phyloP scores from a whole-genome alignment of 345 rosid species.

The Chamaenerion angustifolium region DNA sequence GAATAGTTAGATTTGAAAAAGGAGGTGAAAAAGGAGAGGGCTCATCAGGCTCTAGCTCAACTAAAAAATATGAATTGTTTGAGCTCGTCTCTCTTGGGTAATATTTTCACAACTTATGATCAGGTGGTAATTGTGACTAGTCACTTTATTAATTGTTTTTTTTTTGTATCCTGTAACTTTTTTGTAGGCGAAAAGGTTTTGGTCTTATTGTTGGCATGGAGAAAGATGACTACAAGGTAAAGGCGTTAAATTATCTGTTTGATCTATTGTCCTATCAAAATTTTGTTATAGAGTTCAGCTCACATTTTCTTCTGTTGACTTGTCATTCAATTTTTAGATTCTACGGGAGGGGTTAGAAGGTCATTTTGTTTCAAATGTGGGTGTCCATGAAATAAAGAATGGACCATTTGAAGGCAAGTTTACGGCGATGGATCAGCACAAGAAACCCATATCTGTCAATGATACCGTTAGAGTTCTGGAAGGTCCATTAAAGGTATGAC shows the following conservation, averaged over 20 bases:
- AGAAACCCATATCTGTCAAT: constrained; percentile 44
- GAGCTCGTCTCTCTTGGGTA: constrained; percentile 80
- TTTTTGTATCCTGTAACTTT: not conserved
- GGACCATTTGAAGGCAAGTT: constrained; percentile 63
- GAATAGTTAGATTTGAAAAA: constrained; percentile 25
- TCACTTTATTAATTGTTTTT: not conserved
- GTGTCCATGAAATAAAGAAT: constrained; percentile 32
- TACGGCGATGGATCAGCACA: constrained; percentile 54
- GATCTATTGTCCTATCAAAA: not conserved
- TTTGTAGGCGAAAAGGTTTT: constrained; percentile 73
- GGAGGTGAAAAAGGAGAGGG: constrained; percentile 61
- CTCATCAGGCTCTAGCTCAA: constrained; percentile 33
- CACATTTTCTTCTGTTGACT: constrained; percentile 10
- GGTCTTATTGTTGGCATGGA: constrained; percentile 81
- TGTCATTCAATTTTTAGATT: constrained; percentile 36
- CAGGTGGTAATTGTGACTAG: constrained; percentile 1
- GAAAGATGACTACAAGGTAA: constrained; percentile 85
- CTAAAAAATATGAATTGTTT: constrained; percentile 34
- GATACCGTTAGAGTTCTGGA: constrained; percentile 68
- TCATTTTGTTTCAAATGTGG: constrained; percentile 43
- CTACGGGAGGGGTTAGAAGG: constrained; percentile 64
- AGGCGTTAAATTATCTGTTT: constrained; percentile 5
- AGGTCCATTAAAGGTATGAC: constrained; percentile 66
- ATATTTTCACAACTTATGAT: constrained; percentile 11
- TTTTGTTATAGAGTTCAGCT: not conserved